phyloP scores from a whole-genome alignment of 2,329 filamentous ascomycete genomes.

The Bisporella sp. region DNA sequence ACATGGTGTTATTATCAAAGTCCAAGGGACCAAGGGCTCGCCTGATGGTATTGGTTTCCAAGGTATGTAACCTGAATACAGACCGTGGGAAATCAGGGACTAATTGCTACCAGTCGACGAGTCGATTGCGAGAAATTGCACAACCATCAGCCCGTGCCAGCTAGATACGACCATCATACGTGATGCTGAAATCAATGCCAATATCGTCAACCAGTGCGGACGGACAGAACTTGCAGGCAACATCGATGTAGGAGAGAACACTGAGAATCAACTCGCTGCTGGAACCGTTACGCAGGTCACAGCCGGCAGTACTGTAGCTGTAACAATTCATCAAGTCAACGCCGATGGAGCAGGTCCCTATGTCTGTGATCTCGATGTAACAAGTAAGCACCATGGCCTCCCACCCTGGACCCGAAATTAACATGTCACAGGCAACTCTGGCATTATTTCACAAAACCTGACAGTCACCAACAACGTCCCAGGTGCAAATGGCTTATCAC shows the following conservation, averaged over 20 bases:
- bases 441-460: conserved; percentile 39
- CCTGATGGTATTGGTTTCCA: conserved; percentile 37
- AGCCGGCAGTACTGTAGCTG: conserved; percentile 36
- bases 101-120: conserved; percentile 36
- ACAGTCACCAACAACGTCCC: conserved; percentile 53
- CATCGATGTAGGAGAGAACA: conserved; percentile 53
- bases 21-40: conserved; percentile 38
- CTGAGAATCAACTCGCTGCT: conserved; percentile 42
- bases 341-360: conserved; percentile 49
- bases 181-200: conserved; percentile 44
- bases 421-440: conserved; percentile 23
- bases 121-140: conserved; percentile 54
- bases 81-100: background rate
- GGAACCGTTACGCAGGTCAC: conserved; percentile 42
- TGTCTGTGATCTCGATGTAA: conserved; percentile 44
- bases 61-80: conserved; percentile 25
- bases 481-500: conserved; percentile 49
- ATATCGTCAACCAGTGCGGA: conserved; percentile 53
- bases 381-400: conserved; percentile 29
- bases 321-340: conserved; percentile 47
- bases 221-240: conserved; percentile 53
- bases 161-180: conserved; percentile 58
- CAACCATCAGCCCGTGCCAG: conserved; percentile 57
- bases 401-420: too few relatives aligned
- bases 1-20: conserved; percentile 41